Conservation (phyloP, 2,329 filamentous ascomycete genomes). For the Fusarium sp. region DNA sequence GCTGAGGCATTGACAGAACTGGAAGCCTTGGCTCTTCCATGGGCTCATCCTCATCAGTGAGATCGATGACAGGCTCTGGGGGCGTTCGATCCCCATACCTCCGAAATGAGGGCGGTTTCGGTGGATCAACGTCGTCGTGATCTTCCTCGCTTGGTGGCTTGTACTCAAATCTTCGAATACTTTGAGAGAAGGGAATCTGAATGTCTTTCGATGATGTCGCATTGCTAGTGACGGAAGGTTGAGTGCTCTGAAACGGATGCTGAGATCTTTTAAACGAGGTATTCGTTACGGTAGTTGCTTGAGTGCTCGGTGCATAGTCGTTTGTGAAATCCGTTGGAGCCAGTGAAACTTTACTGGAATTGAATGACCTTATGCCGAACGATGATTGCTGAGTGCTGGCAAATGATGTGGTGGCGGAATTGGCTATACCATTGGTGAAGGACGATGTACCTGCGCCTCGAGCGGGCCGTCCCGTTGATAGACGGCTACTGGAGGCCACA, state of each 20-base stretch:
- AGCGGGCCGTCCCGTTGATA: constrained; percentile 28
- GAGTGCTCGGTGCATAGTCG: constrained; percentile 44
- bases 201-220: not conserved
- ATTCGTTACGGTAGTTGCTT: constrained; percentile 48
- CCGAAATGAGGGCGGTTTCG: not conserved
- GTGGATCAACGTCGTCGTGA: not conserved
- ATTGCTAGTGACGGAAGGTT: not conserved
- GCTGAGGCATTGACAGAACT: not conserved
- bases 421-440: constrained; percentile 20
- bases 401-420: constrained; percentile 14
- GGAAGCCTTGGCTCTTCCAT: constrained; percentile 30
- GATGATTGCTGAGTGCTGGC: constrained; percentile 27
- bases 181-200: constrained; percentile 12
- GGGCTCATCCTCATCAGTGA: constrained; percentile 4
- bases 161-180: constrained; percentile 19
- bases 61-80: constrained; percentile 12
- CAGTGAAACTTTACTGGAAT: constrained; percentile 50
- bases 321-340: constrained; percentile 49
- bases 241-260: not conserved
- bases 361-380: constrained; percentile 42
- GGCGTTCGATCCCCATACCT: constrained; percentile 15
- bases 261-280: constrained; percentile 19
- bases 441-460: constrained; percentile 22
- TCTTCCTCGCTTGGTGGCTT: not conserved
- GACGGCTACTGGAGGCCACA: constrained; percentile 1